phyloP scores from a whole-genome alignment of 768 basidiomycete genomes.

The Panellus pusillus region DNA sequence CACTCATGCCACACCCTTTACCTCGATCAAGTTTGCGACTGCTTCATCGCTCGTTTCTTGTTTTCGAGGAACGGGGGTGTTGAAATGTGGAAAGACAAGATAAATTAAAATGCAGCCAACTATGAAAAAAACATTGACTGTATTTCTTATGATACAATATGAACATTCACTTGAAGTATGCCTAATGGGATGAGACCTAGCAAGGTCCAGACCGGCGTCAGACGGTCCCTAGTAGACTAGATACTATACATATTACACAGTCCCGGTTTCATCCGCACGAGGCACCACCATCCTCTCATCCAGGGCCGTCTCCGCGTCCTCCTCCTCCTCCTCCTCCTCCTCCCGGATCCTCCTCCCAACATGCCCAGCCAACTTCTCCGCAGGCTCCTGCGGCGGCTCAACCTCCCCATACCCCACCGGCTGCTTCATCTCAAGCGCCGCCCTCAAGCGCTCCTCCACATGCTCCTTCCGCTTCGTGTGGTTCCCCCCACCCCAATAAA shows the following conservation, averaged over 20 bases:
- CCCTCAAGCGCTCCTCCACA: conserved; percentile 60
- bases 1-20: too few species aligned
- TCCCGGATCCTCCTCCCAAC: conserved; percentile 8
- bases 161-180: too few species aligned
- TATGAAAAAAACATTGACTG: too few species aligned
- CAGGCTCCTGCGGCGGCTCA: neutral
- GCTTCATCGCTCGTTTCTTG: too few species aligned
- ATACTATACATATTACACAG: conserved; percentile 11
- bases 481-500: conserved; percentile 74
- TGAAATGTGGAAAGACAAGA: too few species aligned
- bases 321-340: neutral
- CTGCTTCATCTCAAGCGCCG: conserved; percentile 37
- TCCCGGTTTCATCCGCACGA: conserved; percentile 21
- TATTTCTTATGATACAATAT: too few species aligned
- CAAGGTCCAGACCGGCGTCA: too few species aligned
- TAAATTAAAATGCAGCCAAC: too few species aligned
- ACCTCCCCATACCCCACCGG: conserved; percentile 13
- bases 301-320: conserved; percentile 26
- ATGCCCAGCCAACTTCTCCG: neutral
- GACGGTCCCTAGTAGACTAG: neutral
- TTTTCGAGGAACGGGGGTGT: too few species aligned
- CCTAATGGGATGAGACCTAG: too few species aligned
- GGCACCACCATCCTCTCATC: conserved; percentile 45
- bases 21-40: too few species aligned
- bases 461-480: conserved; percentile 66